Evolutionary conservation across 1,139 yeast genomes (phyloP), one percentile per base, ranked within the genome.

Genomic region (Suhomyces choctaworum): DNA sequence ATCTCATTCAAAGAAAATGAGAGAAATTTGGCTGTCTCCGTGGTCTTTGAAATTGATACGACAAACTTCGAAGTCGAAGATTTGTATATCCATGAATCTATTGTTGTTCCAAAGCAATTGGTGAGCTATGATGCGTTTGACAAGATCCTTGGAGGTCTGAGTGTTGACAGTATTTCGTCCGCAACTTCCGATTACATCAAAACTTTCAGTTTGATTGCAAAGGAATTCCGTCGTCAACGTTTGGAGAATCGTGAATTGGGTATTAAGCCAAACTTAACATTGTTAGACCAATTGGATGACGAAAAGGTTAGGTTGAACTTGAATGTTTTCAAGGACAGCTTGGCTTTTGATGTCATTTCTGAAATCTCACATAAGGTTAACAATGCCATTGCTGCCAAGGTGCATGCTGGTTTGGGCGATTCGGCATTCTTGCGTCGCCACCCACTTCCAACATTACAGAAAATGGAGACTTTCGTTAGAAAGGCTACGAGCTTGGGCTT

Each of bases 381-480:
- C 60, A 70, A 80, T 28, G 89, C 95, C 1, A 81, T 92, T 42
- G 98, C 97, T 0, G 87, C 88, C 41, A 80, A 77, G 51, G 66
- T 84, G 14, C 84, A 83, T 52, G 80, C 92, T 3, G 78, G 76
- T 4, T 66, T 89, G 33, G 96, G 97, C 1, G 89, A 85, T 45
- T 64, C 70, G 34, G 89, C 97, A 1, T 76, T 92, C 36, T 74
- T 92, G 52, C 84, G 97, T 60, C 86, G 95, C 57, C 96, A 90
- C 47, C 74, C 88, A 5, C 78, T 83, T 46, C 97, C 98, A 22
- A 79, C 94, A 3, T 68, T 83, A 41, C 86, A 82, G 34, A 86
- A 89, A 54, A 71, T 90, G 64, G 95, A 88, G 52, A 76, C 86
- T 2, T 85, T 92, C 56, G 80, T 82, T 29, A 74, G 81, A 45